Conservation (phyloP, 2,329 filamentous ascomycete species). For the Neonectria magnoliae region DNA sequence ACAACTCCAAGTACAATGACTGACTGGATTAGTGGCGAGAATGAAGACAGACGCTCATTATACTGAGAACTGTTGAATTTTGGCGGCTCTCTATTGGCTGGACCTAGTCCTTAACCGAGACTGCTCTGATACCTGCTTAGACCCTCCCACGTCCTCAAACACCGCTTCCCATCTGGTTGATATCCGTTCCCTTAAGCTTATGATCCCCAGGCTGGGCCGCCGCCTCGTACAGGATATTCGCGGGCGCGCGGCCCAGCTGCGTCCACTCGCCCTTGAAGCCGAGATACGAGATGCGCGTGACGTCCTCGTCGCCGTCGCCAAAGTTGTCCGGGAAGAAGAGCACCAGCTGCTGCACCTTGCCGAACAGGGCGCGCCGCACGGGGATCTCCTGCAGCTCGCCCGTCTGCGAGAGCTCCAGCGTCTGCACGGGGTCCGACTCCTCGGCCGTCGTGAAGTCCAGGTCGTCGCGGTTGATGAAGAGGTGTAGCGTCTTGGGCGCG, state of each 20-base stretch:
- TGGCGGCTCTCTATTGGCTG: no score
- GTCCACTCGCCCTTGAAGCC: conserved; percentile 97
- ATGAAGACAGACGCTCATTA: no score
- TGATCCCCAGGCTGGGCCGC: conserved; percentile 93
- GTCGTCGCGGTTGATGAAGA: conserved; percentile 88
- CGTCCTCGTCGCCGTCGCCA: conserved; percentile 80
- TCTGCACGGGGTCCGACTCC: conserved; percentile 77
- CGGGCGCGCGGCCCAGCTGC: conserved; percentile 75
- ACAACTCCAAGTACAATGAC: no score
- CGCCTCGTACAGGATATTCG: conserved; percentile 91
- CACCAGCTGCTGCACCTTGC: conserved; percentile 81
- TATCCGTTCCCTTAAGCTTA: conserved; percentile 66
- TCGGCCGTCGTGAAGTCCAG: conserved; percentile 84
- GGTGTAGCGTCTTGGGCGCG: conserved; percentile 83
- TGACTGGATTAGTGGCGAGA: no score
- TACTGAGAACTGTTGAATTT: no score
- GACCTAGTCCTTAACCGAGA: no score
- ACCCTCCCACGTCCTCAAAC: conserved; percentile 57
- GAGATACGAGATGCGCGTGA: conserved; percentile 81
- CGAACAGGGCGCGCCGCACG: conserved; percentile 89
- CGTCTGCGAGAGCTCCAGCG: conserved; percentile 79
- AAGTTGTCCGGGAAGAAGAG: conserved; percentile 96
- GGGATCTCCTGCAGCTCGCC: conserved; percentile 87
- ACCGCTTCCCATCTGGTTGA: conserved; percentile 65
- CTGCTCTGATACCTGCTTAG: conserved; percentile 27